Base-by-base conservation (phyloP, 2,329 filamentous ascomycete species). In the Colletotrichum spinosum region DNA sequence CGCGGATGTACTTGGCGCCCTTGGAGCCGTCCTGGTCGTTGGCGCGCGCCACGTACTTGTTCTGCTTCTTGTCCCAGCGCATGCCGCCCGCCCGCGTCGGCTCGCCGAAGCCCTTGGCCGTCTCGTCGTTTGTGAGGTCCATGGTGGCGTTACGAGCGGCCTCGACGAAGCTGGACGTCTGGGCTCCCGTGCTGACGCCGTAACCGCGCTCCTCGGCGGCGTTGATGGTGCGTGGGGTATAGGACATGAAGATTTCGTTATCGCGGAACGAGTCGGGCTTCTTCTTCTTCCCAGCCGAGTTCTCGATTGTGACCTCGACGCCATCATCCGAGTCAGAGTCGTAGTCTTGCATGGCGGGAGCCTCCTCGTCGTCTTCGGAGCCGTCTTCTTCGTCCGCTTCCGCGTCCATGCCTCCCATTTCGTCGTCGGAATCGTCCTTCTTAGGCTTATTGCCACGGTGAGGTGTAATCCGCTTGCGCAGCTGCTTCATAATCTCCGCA, bases 61-160 rank as follows among this genome's bases (percentile, higher is more conserved):
- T 97, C 73, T 89, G 88, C 79, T 97, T 97, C 83, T 97, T 95
- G 82, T 99, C 96, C 96, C 96, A 99, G 70, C 96, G 91, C 89
- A 97, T 90, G 44, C 62, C 60, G 70, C 89, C 87, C 53, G 89
- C 80, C 71, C 90, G 91, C 51, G 90, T 87, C 3, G 93, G 88
- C 72, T 92, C 89, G 67, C 89, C 94, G 76, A 97, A 97, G 2
- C 88, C 86, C 74, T 92, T 92, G 71, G 88, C 88, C 10, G 87
- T 87, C 70, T 98, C 96, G 78, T 99, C 96, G 74, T 94, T 94
- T 66, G 88, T 90, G 11, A 99, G 88, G 77, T 98, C 96, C 93
- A 99, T 97, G 44, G 93, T 92, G 2, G 90, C 93, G 69, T 88
- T 88, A 71, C 93, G 88, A n/a, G 97, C 95, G 7, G 92, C 93